Evolutionary conservation across 495 filamentous ascomycete genomes (phyloP).

Genomic region (Aspergillus heteromorphus): DNA sequence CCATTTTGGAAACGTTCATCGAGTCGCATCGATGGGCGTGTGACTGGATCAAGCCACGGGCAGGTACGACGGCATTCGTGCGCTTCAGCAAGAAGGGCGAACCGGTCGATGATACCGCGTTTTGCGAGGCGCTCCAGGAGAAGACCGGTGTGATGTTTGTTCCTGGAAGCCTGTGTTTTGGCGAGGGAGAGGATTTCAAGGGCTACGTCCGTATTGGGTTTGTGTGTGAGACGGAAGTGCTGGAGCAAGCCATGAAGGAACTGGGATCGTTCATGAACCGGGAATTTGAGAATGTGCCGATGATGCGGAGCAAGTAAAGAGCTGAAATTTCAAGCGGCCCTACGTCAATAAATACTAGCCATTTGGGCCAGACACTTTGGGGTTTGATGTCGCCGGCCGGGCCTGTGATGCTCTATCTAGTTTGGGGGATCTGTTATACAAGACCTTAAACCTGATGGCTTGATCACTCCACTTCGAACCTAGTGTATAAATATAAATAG

Average conservation of each 20-base stretch:
- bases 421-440: too few species aligned
- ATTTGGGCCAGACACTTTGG: too few species aligned
- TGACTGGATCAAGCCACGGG: constrained; percentile 70
- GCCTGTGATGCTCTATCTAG: too few species aligned
- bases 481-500: too few species aligned
- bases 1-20: constrained; percentile 63
- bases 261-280: constrained; percentile 59
- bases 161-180: constrained; percentile 74
- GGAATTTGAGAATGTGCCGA: constrained; percentile 49
- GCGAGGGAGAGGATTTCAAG: constrained; percentile 59
- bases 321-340: too few species aligned
- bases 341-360: too few species aligned
- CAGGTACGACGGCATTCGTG: constrained; percentile 79
- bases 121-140: constrained; percentile 65
- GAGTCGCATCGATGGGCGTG: constrained; percentile 57
- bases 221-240: constrained; percentile 63
- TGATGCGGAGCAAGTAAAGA: constrained; percentile 23
- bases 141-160: constrained; percentile 74
- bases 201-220: constrained; percentile 80
- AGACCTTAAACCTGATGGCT: too few species aligned
- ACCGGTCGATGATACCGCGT: constrained; percentile 64
- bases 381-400: too few species aligned
- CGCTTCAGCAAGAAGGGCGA: constrained; percentile 60
- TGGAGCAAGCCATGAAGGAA: constrained; percentile 60
- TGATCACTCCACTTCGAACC: too few species aligned